Conservation (phyloP, 345 rosid genomes). For the Salix suchowensis region DNA sequence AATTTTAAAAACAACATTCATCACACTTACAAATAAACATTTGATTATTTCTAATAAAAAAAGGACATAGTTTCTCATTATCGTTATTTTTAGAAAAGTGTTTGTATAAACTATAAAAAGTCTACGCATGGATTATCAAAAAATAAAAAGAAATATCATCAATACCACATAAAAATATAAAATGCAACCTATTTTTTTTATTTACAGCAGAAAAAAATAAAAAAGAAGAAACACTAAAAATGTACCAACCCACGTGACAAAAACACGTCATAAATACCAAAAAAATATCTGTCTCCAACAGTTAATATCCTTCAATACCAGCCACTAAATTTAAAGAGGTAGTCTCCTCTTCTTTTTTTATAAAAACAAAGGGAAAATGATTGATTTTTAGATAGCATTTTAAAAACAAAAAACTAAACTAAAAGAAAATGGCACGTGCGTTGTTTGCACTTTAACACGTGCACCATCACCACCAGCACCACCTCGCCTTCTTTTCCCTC, state of each 20-base stretch:
- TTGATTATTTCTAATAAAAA: too few relatives aligned
- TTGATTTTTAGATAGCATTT: not conserved
- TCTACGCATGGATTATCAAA: too few relatives aligned
- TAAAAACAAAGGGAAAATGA: not conserved
- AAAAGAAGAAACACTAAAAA: not conserved
- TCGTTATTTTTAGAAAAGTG: too few relatives aligned
- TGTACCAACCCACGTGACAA: not conserved
- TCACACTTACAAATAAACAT: too few relatives aligned
- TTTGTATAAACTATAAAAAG: too few relatives aligned
- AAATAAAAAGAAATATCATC: too few relatives aligned
- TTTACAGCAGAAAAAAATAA: too few relatives aligned
- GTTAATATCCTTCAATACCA: not conserved
- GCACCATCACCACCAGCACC: not conserved
- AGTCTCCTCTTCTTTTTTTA: not conserved
- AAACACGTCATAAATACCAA: not conserved
- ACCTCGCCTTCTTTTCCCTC: not conserved
- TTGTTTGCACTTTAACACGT: constrained; percentile 4
- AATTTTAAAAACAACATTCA: too few relatives aligned
- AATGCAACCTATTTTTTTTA: too few relatives aligned
- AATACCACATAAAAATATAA: too few relatives aligned
- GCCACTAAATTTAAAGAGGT: not conserved
- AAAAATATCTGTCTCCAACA: not conserved
- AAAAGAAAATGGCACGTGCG: not conserved
- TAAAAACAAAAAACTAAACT: not conserved
- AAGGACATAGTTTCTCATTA: too few relatives aligned